phyloP scores from a whole-genome alignment of 2,329 filamentous ascomycete genomes.

The Aspergillus aculeatus region DNA sequence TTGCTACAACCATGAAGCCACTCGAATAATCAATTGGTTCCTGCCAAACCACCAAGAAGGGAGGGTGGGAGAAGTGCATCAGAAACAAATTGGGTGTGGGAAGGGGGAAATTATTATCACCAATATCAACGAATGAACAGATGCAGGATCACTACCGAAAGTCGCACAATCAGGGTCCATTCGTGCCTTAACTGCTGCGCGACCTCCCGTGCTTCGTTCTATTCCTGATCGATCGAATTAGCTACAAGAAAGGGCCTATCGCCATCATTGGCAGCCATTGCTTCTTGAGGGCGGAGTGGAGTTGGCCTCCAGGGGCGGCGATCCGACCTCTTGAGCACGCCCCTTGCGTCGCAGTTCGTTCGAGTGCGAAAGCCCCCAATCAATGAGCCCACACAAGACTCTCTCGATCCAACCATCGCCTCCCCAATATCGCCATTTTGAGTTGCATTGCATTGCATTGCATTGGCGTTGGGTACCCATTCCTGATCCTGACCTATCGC shows the following conservation, averaged over 20 bases:
- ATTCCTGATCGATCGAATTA: constrained; percentile 12
- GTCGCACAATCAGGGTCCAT: constrained; percentile 10
- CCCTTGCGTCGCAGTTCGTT: constrained; percentile 20
- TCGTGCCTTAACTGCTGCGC: constrained; percentile 17
- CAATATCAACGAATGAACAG: constrained; percentile 7
- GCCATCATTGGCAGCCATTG: constrained; percentile 9
- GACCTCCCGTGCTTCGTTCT: constrained; percentile 15
- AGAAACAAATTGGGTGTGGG: neutral
- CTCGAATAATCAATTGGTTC: neutral
- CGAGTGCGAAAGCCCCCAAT: constrained; percentile 13
- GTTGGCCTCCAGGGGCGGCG: constrained; percentile 6
- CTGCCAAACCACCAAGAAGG: neutral
- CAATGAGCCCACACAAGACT: constrained; percentile 2
- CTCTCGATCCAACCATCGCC: constrained; percentile 8
- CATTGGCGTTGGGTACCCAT: constrained; percentile 17
- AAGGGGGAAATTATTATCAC: neutral
- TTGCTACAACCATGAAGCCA: neutral
- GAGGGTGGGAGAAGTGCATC: neutral
- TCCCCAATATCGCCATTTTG: constrained; percentile 18
- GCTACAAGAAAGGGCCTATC: constrained; percentile 19
- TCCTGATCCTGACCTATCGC: constrained; percentile 10
- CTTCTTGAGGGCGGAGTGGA: constrained; percentile 9
- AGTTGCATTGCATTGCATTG: constrained; percentile 29
- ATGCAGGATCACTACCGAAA: constrained; percentile 10
- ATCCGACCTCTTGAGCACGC: constrained; percentile 12